Conservation (phyloP, 2,329 filamentous ascomycete genomes). For the Leptosphaerulina australis region DNA sequence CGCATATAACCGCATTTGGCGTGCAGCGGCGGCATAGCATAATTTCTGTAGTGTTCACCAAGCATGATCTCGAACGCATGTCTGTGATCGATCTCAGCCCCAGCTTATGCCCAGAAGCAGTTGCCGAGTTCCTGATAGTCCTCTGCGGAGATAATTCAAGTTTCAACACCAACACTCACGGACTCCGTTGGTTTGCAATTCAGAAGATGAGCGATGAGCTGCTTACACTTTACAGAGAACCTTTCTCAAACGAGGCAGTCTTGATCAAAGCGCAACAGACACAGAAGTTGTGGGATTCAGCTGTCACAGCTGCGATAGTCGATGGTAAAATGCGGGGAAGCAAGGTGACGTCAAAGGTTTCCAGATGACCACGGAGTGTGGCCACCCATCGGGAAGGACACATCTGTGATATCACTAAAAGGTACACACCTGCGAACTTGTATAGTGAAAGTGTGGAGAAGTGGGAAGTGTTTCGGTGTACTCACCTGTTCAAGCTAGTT, state of each 20-base stretch:
- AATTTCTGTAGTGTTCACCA: constrained; percentile 7
- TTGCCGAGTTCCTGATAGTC: not conserved
- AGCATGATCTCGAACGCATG: not conserved
- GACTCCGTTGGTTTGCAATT: not conserved
- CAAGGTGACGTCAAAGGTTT: constrained; percentile 7
- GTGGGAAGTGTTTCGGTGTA: constrained; percentile 17
- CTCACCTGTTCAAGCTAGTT: constrained; percentile 11
- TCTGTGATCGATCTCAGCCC: constrained; percentile 3
- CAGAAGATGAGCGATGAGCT: not conserved
- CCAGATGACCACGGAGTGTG: constrained; percentile 17
- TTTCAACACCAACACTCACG: not conserved
- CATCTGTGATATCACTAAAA: constrained; percentile 3
- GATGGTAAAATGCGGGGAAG: constrained; percentile 14
- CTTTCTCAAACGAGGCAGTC: too few relatives aligned
- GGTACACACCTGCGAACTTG: constrained; percentile 5
- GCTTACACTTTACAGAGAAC: not conserved
- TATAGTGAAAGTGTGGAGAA: constrained; percentile 12
- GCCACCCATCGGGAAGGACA: constrained; percentile 15
- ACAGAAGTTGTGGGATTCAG: too few relatives aligned
- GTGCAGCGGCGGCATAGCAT: constrained; percentile 7
- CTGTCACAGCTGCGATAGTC: too few relatives aligned
- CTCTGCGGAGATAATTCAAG: constrained; percentile 11
- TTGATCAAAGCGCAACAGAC: too few relatives aligned
- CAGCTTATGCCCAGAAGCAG: constrained; percentile 3
- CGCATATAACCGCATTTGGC: constrained; percentile 11